Percentiles rank a stretch among this genome's conserved stretches.
These are phyloP conservation scores for Fusarium luffae DNA, from an alignment of 2,329 filamentous ascomycete genomes.

Conservation along the genomic window DNA sequence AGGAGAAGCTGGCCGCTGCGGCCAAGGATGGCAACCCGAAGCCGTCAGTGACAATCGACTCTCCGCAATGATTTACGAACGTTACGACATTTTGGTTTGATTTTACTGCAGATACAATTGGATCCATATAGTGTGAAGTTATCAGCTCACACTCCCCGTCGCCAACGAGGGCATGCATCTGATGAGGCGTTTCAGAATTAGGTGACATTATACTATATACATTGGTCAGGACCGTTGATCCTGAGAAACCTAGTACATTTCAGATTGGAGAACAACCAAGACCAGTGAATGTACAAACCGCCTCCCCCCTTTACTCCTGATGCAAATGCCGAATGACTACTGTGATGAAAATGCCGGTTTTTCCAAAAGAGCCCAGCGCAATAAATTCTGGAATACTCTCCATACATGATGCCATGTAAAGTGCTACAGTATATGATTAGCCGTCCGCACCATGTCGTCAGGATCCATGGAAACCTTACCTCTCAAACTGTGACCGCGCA, in stretches of 20 bases:
- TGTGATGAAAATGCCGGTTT: background rate
- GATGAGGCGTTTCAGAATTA: conserved; percentile 47
- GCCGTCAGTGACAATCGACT: conserved; percentile 43
- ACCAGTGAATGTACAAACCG: conserved; percentile 1
- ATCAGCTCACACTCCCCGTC: conserved; percentile 27
- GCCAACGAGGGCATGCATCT: conserved; percentile 40
- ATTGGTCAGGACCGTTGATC: conserved; percentile 31
- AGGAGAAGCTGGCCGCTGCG: conserved; percentile 47
- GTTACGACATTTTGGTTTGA: conserved; percentile 24
- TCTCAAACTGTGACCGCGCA: background rate
- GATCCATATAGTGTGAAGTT: conserved; percentile 21
- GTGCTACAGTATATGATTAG: conserved; percentile 1
- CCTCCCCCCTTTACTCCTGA: background rate
- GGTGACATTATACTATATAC: conserved; percentile 30
- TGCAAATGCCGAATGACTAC: background rate
- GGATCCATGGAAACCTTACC: background rate
- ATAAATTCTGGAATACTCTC: background rate
- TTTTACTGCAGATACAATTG: conserved; percentile 14
- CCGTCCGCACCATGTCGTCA: background rate
- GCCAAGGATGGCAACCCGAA: conserved; percentile 40
- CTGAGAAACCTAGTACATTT: conserved; percentile 17
- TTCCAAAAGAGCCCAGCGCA: background rate
- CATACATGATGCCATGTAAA: background rate
- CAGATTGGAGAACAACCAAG: conserved; percentile 9
- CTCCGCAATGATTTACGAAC: conserved; percentile 44